A percentile compares a stretch with the other conserved stretches of the same genome.
Evolutionary conservation across 345 rosid genomes (phyloP).

Genomic region (Isatis tinctoria): DNA sequence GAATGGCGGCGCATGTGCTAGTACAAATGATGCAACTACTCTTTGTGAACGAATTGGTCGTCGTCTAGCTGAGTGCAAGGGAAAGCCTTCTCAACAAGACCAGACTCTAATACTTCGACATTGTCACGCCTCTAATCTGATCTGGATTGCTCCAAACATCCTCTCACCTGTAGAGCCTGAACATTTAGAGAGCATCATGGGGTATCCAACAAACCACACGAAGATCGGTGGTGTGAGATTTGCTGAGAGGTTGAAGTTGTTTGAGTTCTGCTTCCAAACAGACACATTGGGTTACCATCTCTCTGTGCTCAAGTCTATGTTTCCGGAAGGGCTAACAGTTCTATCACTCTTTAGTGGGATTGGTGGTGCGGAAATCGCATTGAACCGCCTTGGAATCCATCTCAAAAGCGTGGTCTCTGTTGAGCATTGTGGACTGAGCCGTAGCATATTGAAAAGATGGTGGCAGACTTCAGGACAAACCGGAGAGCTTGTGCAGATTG

Average conservation of each 20-base stretch:
- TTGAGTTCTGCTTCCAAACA: slow-evolving; percentile 67
- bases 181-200: slow-evolving; percentile 63
- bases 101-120: slow-evolving; percentile 55
- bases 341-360: slow-evolving; percentile 72
- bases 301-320: slow-evolving; percentile 66
- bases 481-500: slow-evolving; percentile 76
- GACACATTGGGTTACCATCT: slow-evolving; percentile 85
- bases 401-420: slow-evolving; percentile 69
- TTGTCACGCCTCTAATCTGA: slow-evolving; percentile 51
- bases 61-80: slow-evolving; percentile 46
- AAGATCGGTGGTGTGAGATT: slow-evolving; percentile 35
- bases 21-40: slow-evolving; percentile 33
- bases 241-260: slow-evolving; percentile 49
- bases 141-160: slow-evolving; percentile 70
- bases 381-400: slow-evolving; percentile 65
- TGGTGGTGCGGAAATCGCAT: slow-evolving; percentile 71
- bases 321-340: slow-evolving; percentile 66
- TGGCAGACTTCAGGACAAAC: slow-evolving; percentile 66
- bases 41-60: slow-evolving; percentile 62
- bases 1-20: slow-evolving; percentile 34
- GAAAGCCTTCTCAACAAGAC: slow-evolving; percentile 49
- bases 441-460: slow-evolving; percentile 64
- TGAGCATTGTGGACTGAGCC: slow-evolving; percentile 54
- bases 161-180: slow-evolving; percentile 57
- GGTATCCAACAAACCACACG: slow-evolving; percentile 74